Conservation (phyloP, 805 yeast genomes). For the Yamadazyma sp. region DNA sequence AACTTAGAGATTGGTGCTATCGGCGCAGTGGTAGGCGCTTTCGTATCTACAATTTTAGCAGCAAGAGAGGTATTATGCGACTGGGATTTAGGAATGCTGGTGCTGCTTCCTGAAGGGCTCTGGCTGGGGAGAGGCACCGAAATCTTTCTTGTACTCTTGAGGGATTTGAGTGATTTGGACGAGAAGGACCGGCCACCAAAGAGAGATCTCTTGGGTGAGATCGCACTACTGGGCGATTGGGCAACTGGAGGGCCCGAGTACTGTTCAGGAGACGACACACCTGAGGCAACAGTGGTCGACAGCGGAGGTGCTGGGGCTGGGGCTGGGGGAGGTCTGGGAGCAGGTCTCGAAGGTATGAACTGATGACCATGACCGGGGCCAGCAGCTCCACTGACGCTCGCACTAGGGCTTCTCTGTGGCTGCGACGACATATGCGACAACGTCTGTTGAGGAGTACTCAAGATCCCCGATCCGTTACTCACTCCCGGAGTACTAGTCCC, state of each 20-base stretch:
- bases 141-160: conserved; percentile 26
- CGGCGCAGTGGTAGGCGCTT: conserved; percentile 41
- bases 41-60: conserved; percentile 21
- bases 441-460: conserved; percentile 8
- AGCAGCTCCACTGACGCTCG: conserved; percentile 4
- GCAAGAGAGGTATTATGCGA: conserved; percentile 41
- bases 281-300: conserved; percentile 11
- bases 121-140: conserved; percentile 14
- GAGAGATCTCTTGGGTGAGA: conserved; percentile 12
- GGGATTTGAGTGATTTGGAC: conserved; percentile 36
- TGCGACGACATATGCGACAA: conserved; percentile 2
- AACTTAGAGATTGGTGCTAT: conserved; percentile 31
- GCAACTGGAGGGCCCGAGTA: conserved; percentile 14
- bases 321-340: conserved; percentile 56
- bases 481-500: conserved; percentile 12
- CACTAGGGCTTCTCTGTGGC: conserved; percentile 4
- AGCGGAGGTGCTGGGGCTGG: conserved; percentile 10
- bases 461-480: not conserved
- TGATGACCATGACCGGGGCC: conserved; percentile 22
- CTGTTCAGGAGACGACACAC: conserved; percentile 14
- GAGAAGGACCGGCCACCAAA: conserved; percentile 38
- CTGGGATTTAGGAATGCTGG: conserved; percentile 36
- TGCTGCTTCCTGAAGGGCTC: conserved; percentile 3
- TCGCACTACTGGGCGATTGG: conserved; percentile 10
- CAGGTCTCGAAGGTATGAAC: conserved; percentile 66